A percentile compares a stretch with the other conserved stretches of the same genome.
Conservation (phyloP, 805 yeast species). For the Alloascoidea hylecoeti region DNA sequence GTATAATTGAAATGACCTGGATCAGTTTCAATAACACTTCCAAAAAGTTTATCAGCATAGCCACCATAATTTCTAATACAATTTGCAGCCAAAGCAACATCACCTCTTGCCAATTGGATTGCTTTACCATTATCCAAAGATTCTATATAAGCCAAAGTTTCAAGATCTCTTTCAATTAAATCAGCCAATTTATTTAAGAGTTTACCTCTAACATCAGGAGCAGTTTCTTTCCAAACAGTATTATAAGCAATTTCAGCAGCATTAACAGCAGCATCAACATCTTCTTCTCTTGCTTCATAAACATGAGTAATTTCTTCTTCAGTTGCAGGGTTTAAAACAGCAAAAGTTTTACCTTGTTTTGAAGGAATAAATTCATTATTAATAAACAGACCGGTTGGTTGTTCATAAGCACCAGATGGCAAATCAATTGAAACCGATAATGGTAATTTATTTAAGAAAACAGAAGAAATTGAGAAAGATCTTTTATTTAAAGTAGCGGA, state of each 20-base stretch:
- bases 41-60: conserved; percentile 59
- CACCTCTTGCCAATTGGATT: conserved; percentile 28
- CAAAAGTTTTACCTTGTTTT: conserved; percentile 42
- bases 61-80: conserved; percentile 66
- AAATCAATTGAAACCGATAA: conserved; percentile 39
- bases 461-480: no score
- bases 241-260: conserved; percentile 33
- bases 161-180: conserved; percentile 47
- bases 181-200: conserved; percentile 51
- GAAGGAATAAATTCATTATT: no score
- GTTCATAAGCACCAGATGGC: conserved; percentile 37
- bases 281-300: conserved; percentile 55
- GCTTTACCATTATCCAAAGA: conserved; percentile 72
- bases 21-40: conserved; percentile 54
- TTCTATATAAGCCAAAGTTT: conserved; percentile 54
- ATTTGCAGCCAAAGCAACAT: conserved; percentile 37
- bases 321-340: conserved; percentile 35
- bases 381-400: conserved; percentile 62
- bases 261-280: conserved; percentile 56
- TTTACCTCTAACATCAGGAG: conserved; percentile 27
- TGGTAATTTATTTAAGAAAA: no score
- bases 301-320: conserved; percentile 46
- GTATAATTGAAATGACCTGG: conserved; percentile 48
- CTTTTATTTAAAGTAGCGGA: no score
- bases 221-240: conserved; percentile 9